These are phyloP conservation scores for Globisporangium heterothallicum DNA, from an alignment of 352 stramenopile species.

Conservation along the genomic window DNA sequence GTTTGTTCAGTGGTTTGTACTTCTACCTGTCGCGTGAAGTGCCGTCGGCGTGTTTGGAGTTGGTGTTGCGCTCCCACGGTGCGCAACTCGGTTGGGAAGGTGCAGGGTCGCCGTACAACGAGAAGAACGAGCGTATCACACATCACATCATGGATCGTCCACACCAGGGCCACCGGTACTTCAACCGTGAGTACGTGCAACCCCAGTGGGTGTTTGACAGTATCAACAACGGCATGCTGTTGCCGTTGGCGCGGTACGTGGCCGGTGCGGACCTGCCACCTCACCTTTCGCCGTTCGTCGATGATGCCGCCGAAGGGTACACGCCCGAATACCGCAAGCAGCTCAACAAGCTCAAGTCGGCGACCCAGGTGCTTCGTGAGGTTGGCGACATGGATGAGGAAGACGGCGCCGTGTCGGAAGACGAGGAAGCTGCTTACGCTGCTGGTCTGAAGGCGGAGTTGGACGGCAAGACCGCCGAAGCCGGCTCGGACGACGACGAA, in stretches of 20 bases:
- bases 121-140: conserved; percentile 92
- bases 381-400: conserved; percentile 31
- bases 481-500: conserved; percentile 31
- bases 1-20: conserved; percentile 73
- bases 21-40: conserved; percentile 97
- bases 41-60: conserved; percentile 91
- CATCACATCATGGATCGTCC: conserved; percentile 96
- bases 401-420: conserved; percentile 50
- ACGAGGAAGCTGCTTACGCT: conserved; percentile 69
- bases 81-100: conserved; percentile 96
- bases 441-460: conserved; percentile 78
- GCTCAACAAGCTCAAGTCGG: conserved; percentile 80
- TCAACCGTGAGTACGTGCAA: conserved; percentile 96
- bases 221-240: conserved; percentile 94
- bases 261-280: conserved; percentile 90
- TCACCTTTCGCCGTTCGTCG: conserved; percentile 94
- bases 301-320: conserved; percentile 96
- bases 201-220: conserved; percentile 99
- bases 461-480: conserved; percentile 33
- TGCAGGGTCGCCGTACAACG: conserved; percentile 84
- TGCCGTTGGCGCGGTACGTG: conserved; percentile 91
- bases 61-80: conserved; percentile 94
- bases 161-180: conserved; percentile 85
- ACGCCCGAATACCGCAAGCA: conserved; percentile 95
- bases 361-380: conserved; percentile 66